These are phyloP conservation scores for Starmerella khaoyaiensis DNA, from an alignment of 805 yeast species.

Conservation along the genomic window DNA sequence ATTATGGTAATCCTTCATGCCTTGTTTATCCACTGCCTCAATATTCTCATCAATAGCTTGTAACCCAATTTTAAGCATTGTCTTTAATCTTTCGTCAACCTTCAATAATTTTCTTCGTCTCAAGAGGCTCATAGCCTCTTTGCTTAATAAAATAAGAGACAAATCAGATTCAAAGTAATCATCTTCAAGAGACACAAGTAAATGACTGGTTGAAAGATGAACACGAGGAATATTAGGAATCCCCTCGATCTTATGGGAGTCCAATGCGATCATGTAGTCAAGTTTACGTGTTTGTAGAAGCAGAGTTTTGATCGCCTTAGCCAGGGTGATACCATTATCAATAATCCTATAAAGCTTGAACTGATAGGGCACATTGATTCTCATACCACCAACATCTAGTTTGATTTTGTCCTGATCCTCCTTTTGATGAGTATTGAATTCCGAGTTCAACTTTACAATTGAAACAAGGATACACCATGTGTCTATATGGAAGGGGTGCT, in stretches of 20 bases:
- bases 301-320: slow-evolving; percentile 51
- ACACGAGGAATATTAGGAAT: slow-evolving; percentile 34
- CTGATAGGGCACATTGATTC: slow-evolving; percentile 48
- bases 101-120: slow-evolving; percentile 10
- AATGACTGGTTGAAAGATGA: slow-evolving; percentile 40
- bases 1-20: too few species aligned
- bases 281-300: slow-evolving; percentile 23
- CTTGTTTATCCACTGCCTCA: too few species aligned
- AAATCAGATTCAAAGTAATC: slow-evolving; percentile 81
- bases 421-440: slow-evolving; percentile 10
- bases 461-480: slow-evolving; percentile 31
- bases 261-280: slow-evolving; percentile 19
- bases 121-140: slow-evolving; percentile 28
- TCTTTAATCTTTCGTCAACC: slow-evolving; percentile 15
- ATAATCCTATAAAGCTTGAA: slow-evolving; percentile 66
- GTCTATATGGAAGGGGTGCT: slow-evolving; percentile 34
- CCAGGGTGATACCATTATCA: slow-evolving; percentile 58
- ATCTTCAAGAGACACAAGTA: slow-evolving; percentile 61
- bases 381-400: slow-evolving; percentile 26
- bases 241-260: slow-evolving; percentile 22
- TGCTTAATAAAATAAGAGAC: slow-evolving; percentile 50
- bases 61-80: slow-evolving; percentile 7
- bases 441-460: slow-evolving; percentile 21
- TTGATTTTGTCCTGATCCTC: slow-evolving; percentile 15
- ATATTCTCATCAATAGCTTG: slow-evolving; percentile 1